Percentiles rank a stretch among this genome's conserved stretches.
phyloP scores from a whole-genome alignment of 179 eudicot species.

The Vitellaria paradoxa region DNA sequence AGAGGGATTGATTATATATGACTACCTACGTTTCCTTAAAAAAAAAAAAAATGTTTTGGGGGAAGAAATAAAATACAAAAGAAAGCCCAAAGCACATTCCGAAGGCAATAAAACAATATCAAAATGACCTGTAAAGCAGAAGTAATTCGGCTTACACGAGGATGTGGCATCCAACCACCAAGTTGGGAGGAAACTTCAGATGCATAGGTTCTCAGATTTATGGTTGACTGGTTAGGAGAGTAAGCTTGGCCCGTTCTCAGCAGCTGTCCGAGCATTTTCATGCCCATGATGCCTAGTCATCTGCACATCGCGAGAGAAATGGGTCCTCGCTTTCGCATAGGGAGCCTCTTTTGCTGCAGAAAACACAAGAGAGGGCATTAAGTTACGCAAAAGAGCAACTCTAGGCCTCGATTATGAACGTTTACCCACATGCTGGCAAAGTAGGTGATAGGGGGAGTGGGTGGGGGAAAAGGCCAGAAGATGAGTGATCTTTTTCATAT shows the following conservation, averaged over 20 bases:
- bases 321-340: constrained; percentile 84
- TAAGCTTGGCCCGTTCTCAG: constrained; percentile 59
- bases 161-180: constrained; percentile 1
- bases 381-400: neutral
- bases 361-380: neutral
- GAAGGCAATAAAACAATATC: neutral
- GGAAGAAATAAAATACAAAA: neutral
- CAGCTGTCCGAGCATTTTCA: constrained; percentile 60
- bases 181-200: neutral
- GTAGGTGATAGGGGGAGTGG: neutral
- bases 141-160: neutral
- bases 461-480: neutral
- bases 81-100: neutral
- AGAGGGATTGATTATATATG: neutral
- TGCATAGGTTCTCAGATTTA: neutral
- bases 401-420: neutral
- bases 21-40: neutral
- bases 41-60: neutral
- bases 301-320: constrained; percentile 81
- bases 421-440: neutral
- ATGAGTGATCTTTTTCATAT: neutral
- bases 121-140: constrained; percentile 1
- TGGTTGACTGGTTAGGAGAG: constrained; percentile 30
- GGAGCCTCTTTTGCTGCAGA: constrained; percentile 91
- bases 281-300: constrained; percentile 59